Base-by-base conservation (phyloP, 805 yeast species). In the Lipomyces sp. region DNA sequence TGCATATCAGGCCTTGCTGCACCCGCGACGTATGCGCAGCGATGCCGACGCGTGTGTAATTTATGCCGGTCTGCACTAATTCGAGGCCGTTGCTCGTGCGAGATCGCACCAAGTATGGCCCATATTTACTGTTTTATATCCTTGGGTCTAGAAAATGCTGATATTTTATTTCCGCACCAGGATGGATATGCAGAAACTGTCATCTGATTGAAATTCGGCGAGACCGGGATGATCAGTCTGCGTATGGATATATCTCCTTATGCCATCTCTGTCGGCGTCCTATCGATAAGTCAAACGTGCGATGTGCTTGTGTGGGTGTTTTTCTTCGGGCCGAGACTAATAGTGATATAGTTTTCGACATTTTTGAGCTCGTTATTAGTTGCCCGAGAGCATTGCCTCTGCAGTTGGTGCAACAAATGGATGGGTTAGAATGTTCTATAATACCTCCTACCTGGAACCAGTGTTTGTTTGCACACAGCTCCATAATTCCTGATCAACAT, bases 381-480 rank as follows among this genome's bases (percentile, higher is more conserved):
- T 24, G 11, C 61, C 10, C 53, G 60, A 30, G 59, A 65, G 32
- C 58, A 55, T 29, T 30, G 37, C 29, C 34, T 66, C 4, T 66
- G 70, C 63, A 63, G 70, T 42, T 66, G 70, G 70, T 66, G 70
- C 57, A 34, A 64, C 37, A 66, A 64, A 6, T 64, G 68, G 70
- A 61, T 64, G 34, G 37, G 34, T 29, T 57, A 35, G 42, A 4
- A n/a, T 13, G 7, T 24, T 42, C 48, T 18, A 42, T 7, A 42
- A 15, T 42, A 15, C 13, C 42, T 42, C 3, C 4, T 15, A 42
- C 0, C 8, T 8, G 48, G 48, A 15, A 15, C 2, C 6, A 42
- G 18, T 42, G 15, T 42, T 42, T 42, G 48, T 7, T 24, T 42
- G 48, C 48, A 15, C 24, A 42, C 10, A 42, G 3, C 18, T n/a